A percentile compares a stretch with the other conserved stretches of the same genome.
These are phyloP conservation scores for Achaetomium macrosporum DNA, from an alignment of 2,329 filamentous ascomycete genomes.

Conservation along the genomic window DNA sequence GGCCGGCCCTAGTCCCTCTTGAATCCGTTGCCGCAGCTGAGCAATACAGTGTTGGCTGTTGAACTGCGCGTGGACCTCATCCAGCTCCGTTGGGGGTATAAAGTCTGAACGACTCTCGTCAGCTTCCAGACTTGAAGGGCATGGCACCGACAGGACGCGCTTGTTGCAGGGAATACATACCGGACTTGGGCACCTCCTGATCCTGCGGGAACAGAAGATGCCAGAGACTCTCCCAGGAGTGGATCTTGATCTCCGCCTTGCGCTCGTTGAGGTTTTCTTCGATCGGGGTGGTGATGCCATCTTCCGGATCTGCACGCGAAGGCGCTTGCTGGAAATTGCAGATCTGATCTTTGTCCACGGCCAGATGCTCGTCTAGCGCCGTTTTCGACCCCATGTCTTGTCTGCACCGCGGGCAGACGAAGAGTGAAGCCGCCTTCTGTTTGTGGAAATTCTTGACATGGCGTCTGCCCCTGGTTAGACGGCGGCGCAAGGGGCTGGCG, in stretches of 20 bases:
- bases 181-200: slow-evolving; percentile 5
- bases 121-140: background rate
- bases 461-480: slow-evolving; percentile 11
- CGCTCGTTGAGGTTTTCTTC: slow-evolving; percentile 22
- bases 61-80: slow-evolving; percentile 22
- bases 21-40: slow-evolving; percentile 3
- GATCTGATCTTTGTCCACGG: slow-evolving; percentile 12
- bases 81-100: slow-evolving; percentile 22
- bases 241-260: slow-evolving; percentile 21
- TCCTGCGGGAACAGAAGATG: slow-evolving; percentile 16
- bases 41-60: background rate
- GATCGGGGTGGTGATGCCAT: slow-evolving; percentile 20
- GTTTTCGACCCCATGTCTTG: slow-evolving; percentile 11
- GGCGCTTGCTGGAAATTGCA: slow-evolving; percentile 13
- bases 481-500: no score
- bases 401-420: slow-evolving; percentile 23
- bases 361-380: slow-evolving; percentile 15
- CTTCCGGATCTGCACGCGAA: slow-evolving; percentile 20
- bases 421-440: slow-evolving; percentile 4
- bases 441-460: slow-evolving; percentile 24
- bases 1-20: background rate
- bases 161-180: slow-evolving; percentile 6
- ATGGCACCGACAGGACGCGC: background rate
- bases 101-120: slow-evolving; percentile 15
- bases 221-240: slow-evolving; percentile 22